These are phyloP conservation scores for Besnoitia besnoiti DNA, from an alignment of 169 alveolate genomes.

Conservation along the genomic window DNA sequence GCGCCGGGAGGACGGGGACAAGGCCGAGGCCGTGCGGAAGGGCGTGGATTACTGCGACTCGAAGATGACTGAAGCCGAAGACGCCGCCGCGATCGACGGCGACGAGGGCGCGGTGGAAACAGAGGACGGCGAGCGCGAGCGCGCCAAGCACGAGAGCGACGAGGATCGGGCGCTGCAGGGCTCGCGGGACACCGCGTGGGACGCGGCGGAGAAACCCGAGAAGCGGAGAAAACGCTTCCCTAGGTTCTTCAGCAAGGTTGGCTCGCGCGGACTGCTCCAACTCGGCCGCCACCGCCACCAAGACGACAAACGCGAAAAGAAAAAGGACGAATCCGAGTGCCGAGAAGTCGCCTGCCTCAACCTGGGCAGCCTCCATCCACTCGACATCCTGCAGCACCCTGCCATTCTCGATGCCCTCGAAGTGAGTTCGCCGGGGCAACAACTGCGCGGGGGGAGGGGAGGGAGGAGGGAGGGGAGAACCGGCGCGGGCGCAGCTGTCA, in stretches of 20 bases:
- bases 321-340: neutral
- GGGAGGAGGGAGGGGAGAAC: no score
- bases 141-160: neutral
- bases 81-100: neutral
- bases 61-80: neutral
- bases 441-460: no score
- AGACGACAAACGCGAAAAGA: neutral
- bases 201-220: neutral
- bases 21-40: neutral
- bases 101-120: neutral
- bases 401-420: slow-evolving; percentile 49
- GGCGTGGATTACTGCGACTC: neutral
- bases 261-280: neutral
- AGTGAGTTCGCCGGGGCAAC: no score
- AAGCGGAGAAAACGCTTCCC: neutral
- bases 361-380: slow-evolving; percentile 44
- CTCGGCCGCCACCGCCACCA: neutral
- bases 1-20: neutral
- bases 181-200: neutral
- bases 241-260: neutral
- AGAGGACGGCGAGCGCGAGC: neutral
- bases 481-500: no score
- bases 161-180: no score
- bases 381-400: slow-evolving; percentile 60
- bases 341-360: slow-evolving; percentile 11